These are phyloP conservation scores for Penicillium hordei DNA, from an alignment of 2,329 filamentous ascomycete species.

Conservation along the genomic window DNA sequence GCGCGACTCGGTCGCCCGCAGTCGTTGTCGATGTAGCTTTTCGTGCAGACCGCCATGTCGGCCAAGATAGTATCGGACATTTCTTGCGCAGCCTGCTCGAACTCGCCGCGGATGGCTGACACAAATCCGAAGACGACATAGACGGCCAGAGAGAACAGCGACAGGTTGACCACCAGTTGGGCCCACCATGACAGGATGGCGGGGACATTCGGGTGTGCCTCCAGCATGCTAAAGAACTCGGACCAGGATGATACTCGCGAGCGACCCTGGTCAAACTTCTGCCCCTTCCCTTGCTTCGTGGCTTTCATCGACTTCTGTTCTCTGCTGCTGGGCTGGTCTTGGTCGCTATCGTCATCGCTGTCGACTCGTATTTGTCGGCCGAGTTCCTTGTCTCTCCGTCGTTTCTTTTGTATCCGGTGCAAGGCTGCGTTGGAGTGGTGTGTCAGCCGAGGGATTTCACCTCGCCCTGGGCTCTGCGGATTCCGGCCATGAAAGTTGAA, in stretches of 20 bases:
- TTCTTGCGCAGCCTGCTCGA: conserved; percentile 68
- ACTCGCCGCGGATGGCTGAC: conserved; percentile 69
- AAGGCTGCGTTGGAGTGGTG: conserved; percentile 49
- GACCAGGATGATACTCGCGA: conserved; percentile 44
- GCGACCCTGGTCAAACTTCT: conserved; percentile 9
- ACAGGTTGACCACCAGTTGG: conserved; percentile 57
- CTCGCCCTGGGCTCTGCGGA: conserved; percentile 57
- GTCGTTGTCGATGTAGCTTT: conserved; percentile 71
- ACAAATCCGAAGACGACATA: conserved; percentile 71
- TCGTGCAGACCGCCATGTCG: conserved; percentile 71
- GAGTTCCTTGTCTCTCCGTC: conserved; percentile 49
- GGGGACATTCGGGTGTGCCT: conserved; percentile 64
- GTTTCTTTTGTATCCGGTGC: conserved; percentile 50
- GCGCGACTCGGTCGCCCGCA: conserved; percentile 67
- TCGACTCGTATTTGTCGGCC: conserved; percentile 44
- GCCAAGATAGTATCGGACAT: conserved; percentile 68
- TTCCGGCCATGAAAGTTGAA: conserved; percentile 43
- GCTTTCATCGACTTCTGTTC: conserved; percentile 37
- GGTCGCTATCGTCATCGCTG: conserved; percentile 46
- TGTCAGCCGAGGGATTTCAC: conserved; percentile 59
- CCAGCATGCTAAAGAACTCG: conserved; percentile 61
- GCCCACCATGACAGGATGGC: conserved; percentile 66
- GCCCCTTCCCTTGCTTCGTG: conserved; percentile 19
- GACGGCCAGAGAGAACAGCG: conserved; percentile 49
- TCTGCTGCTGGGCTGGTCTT: conserved; percentile 40